Percentiles rank a stretch among this genome's conserved stretches.
These are phyloP conservation scores for Pontederia paniculata DNA, from an alignment of 176 grass and related monocot genomes.

Conservation along the genomic window DNA sequence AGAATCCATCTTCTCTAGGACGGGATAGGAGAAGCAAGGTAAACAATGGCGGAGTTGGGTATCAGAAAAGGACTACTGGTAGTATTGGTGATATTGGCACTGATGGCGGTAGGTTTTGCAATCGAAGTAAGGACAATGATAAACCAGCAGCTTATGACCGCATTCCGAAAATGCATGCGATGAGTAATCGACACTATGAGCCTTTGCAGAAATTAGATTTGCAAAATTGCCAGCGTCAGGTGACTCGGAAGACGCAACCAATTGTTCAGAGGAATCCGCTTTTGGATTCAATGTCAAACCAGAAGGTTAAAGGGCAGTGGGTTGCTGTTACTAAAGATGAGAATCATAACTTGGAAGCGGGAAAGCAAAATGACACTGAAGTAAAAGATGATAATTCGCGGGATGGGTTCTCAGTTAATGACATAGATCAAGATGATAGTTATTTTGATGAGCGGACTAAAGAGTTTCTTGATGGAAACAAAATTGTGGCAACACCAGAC, in stretches of 20 bases:
- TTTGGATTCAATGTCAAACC: background rate
- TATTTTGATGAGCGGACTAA: background rate
- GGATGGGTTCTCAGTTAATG: background rate
- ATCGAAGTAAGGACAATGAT: no score
- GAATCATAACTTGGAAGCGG: background rate
- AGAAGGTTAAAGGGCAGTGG: slow-evolving; percentile 26
- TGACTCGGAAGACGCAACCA: background rate
- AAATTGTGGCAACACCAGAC: background rate
- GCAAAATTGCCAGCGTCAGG: slow-evolving; percentile 12
- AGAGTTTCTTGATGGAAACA: background rate
- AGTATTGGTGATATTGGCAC: no score
- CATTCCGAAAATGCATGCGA: no score
- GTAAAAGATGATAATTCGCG: slow-evolving; percentile 11
- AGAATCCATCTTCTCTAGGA: no score
- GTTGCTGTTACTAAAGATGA: slow-evolving; percentile 27
- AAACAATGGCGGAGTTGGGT: no score
- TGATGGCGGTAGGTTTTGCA: no score
- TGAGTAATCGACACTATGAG: no score
- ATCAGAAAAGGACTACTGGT: no score
- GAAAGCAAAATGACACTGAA: slow-evolving; percentile 9
- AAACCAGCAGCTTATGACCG: no score
- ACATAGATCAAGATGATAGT: no score
- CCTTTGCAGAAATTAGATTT: no score
- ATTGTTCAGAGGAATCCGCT: background rate
- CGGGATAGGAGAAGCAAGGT: no score